These are phyloP conservation scores for Phytomonas sp. DNA, from an alignment of 208 protist species.

Conservation along the genomic window DNA sequence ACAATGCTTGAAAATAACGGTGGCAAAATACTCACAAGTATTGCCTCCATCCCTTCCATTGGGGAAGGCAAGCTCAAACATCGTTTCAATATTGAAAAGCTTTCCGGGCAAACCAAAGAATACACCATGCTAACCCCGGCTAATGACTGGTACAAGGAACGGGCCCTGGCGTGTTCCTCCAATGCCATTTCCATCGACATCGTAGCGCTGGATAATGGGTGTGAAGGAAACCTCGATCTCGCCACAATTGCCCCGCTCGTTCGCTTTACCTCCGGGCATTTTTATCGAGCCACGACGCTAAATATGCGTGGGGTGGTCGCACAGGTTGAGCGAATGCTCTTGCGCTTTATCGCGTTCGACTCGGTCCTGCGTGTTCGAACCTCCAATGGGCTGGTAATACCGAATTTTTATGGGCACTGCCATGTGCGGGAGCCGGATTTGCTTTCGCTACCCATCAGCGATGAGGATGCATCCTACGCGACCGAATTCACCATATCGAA, in stretches of 20 bases:
- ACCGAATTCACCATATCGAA: constrained; percentile 60
- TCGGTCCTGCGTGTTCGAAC: constrained; percentile 94
- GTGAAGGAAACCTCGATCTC: constrained; percentile 77
- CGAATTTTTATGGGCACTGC: constrained; percentile 94
- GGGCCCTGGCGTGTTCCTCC: constrained; percentile 86
- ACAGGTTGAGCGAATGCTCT: constrained; percentile 72
- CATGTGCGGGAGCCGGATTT: constrained; percentile 93
- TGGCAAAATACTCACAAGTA: constrained; percentile 90
- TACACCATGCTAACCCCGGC: constrained; percentile 82
- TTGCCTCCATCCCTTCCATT: constrained; percentile 77
- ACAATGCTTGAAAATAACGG: constrained; percentile 82
- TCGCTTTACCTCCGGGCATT: constrained; percentile 67
- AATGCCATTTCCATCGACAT: constrained; percentile 92
- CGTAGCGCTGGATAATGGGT: constrained; percentile 24
- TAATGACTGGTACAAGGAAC: constrained; percentile 94
- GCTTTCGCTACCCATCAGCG: constrained; percentile 90
- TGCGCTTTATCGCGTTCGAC: constrained; percentile 91
- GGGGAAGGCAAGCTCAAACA: constrained; percentile 80
- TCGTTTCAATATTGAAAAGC: constrained; percentile 74
- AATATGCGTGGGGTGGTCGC: constrained; percentile 53
- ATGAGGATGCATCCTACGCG: constrained; percentile 85
- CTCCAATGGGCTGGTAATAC: constrained; percentile 73
- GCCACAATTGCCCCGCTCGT: constrained; percentile 85
- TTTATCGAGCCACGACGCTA: constrained; percentile 48
- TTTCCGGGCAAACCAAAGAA: constrained; percentile 77